Evolutionary conservation across 305 asterid genomes (phyloP), one percentile per base, ranked within the genome.

Genomic region (Fraxinus baroniana): DNA sequence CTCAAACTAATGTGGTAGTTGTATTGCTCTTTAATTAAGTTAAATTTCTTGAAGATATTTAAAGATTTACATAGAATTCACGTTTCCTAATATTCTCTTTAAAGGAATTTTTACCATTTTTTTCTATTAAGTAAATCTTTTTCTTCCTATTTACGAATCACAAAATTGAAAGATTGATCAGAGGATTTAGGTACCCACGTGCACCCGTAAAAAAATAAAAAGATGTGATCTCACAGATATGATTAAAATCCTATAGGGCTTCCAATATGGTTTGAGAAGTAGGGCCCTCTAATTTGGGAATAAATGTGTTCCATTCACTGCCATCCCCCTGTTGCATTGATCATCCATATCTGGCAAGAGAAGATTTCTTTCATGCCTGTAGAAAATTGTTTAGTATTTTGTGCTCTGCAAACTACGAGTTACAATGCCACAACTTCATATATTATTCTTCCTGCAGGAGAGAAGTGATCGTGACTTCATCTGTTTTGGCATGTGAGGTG

Each of bases 401-500:
- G 74, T 68, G 74, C n/a, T 68, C 71, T 26, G 74, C 74, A 68
- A 28, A 22, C 74, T 26, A 28, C 74, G 74, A 68, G 74, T 44
- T 26, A 33, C 41, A 28, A 52, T 28, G n/a, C 37, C 30, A 41
- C 41, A 73, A 32, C 35, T 62, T 84, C 81, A 37, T 79, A 72
- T 71, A 81, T 84, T 85, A 83, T 33, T 85, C 79, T 85, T 88
- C 87, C 83, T 89, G 91, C 94, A 96, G 98, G 81, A 92, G 91
- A 26, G 96, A 96, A 84, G 99, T 96, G 87, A 91, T 93, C 49
- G 97, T 94, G 74, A 94, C 99, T 84, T 86, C 98, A 55, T 92
- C 94, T 85, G 99, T 96, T 87, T 85, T 94, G 89, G 81, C 95
- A 73, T 96, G 98, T 84, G 99, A 94, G 88, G 62, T 90, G 66